Evolutionary conservation across 192 early-diverging fungal genomes (phyloP), one percentile per base, ranked within the genome.

Genomic region (Linderina pennispora): DNA sequence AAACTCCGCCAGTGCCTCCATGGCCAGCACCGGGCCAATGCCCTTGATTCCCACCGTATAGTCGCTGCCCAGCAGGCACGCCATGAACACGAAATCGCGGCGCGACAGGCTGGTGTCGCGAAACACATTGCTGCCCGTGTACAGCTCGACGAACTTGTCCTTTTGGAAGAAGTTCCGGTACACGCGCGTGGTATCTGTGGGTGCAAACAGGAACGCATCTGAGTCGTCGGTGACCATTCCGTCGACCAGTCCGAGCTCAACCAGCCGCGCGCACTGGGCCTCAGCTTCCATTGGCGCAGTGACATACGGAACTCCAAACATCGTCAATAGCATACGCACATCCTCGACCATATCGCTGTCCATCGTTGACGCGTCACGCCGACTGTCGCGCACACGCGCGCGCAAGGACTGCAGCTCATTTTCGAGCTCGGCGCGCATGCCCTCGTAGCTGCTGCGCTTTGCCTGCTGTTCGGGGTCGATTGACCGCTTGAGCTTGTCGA

Each of bases 221-320:
- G 89, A 91, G 46, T 98, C 97, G 53, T 99, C 97, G 0, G 94
- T 97, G 26, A 98, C 77, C 40, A 97, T 92, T 0, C 93, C 97
- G 49, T 99, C 91, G 0, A 96, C 91, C 15, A 96, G 69, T 3
- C 58, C 50, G 2, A 64, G 53, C 2, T 65, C 23, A 4, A 79
- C 51, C 23, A 89, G 58, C 24, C 75, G 55, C 3, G 97, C 97
- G 45, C 97, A 99, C 68, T 99, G 94, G 5, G 92, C 88, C 59
- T 99, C 97, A 4, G 97, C 97, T 74, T 99, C 97, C 85, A 89
- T 89, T 0, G 97, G 93, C 19, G 94, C 88, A 0, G 81, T 78
- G 28, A 98, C 74, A 56, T 84, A 99, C 8, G 97, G 97, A 21
- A 97, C 71, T 1, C 97, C 97, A 84, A 97, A 99, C 9, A 98